phyloP scores from a whole-genome alignment of 2,329 filamentous ascomycete genomes.

The Colletotrichum cereale region DNA sequence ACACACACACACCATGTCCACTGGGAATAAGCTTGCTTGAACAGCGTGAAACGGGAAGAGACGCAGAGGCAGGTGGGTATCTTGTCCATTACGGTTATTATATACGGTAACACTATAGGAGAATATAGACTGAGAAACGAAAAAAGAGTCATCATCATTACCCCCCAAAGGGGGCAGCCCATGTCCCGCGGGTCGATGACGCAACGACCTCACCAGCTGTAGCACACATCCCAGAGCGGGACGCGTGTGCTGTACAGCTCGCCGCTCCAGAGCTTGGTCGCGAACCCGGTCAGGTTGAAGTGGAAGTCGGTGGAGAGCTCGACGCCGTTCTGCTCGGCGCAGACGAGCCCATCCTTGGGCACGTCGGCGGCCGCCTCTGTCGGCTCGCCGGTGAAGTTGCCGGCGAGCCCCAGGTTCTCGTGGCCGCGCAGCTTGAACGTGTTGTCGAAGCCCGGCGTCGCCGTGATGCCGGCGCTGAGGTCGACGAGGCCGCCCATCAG shows the following conservation, averaged over 20 bases:
- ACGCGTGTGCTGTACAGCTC: slow-evolving; percentile 42
- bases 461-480: slow-evolving; percentile 54
- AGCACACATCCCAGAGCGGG: slow-evolving; percentile 39
- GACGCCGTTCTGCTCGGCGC: slow-evolving; percentile 44
- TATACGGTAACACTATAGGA: background rate
- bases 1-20: background rate
- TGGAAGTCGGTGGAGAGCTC: slow-evolving; percentile 45
- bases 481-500: slow-evolving; percentile 52
- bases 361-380: slow-evolving; percentile 28
- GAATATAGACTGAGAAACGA: background rate
- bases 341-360: slow-evolving; percentile 40
- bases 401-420: slow-evolving; percentile 42
- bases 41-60: background rate
- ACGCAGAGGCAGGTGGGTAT: too few relatives aligned
- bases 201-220: slow-evolving; percentile 25
- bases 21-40: background rate
- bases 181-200: background rate
- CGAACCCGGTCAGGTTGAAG: slow-evolving; percentile 46
- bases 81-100: background rate
- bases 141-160: background rate
- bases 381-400: slow-evolving; percentile 28
- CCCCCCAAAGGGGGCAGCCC: background rate
- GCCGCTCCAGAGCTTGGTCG: slow-evolving; percentile 45
- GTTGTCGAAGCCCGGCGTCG: slow-evolving; percentile 53
- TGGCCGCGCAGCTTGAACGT: slow-evolving; percentile 48